Conservation (phyloP, 345 rosid species). For the Lagerstroemia speciosa region DNA sequence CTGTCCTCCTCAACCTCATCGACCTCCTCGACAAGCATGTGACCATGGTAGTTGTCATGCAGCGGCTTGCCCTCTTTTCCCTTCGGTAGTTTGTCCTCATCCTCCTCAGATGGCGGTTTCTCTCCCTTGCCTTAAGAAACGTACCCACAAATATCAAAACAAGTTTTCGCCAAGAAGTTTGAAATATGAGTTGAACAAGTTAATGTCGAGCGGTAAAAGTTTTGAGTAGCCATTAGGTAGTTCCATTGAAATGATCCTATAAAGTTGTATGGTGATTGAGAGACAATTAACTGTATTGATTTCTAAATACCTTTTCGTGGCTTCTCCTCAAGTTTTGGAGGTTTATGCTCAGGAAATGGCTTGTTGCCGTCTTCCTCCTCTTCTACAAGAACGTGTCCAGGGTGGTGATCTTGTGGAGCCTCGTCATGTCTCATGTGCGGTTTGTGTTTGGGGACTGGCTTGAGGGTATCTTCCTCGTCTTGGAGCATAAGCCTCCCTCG, state of each 20-base stretch:
- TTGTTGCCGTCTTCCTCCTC: conserved; percentile 10
- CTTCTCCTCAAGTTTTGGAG: background rate
- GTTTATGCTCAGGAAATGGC: background rate
- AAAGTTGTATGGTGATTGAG: too few species aligned
- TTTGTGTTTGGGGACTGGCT: conserved; percentile 5
- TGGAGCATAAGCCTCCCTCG: conserved; percentile 6
- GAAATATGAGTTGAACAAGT: too few species aligned
- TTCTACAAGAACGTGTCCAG: conserved; percentile 14
- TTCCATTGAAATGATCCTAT: too few species aligned
- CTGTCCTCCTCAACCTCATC: conserved; percentile 1
- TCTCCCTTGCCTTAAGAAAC: background rate
- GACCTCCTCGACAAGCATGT: conserved; percentile 3
- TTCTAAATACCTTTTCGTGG: background rate
- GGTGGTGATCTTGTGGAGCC: conserved; percentile 3
- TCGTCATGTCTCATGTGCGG: background rate
- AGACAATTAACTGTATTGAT: too few species aligned
- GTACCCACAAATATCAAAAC: background rate
- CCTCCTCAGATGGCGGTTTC: background rate
- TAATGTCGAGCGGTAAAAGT: too few species aligned
- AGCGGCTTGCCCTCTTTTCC: conserved; percentile 5
- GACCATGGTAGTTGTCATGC: conserved; percentile 2
- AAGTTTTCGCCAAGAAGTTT: too few species aligned
- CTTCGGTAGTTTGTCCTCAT: too few species aligned
- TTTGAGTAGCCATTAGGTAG: too few species aligned
- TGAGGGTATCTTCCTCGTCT: background rate